Percentiles rank a stretch among this genome's conserved stretches.
phyloP scores from a whole-genome alignment of 257 asterid species.

The Echium plantagineum region DNA sequence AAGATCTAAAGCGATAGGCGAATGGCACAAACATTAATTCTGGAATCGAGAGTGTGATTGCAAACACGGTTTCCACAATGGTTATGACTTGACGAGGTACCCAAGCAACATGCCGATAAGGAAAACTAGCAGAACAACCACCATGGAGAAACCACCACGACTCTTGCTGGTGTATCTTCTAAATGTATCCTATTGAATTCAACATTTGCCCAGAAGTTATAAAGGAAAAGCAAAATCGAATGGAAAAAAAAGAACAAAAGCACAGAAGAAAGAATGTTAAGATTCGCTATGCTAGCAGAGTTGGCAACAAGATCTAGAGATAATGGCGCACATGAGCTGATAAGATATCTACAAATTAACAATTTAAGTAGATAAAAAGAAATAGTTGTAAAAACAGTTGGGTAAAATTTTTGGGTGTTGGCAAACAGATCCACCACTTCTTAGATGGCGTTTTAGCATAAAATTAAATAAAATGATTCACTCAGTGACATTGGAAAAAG shows the following conservation, averaged over 20 bases:
- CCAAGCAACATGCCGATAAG: constrained; percentile 49
- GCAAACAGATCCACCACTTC: too few species aligned
- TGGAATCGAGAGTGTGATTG: background rate
- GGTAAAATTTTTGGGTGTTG: too few species aligned
- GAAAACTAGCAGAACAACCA: constrained; percentile 25
- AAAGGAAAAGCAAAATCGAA: background rate
- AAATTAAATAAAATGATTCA: too few species aligned
- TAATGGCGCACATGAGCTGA: background rate
- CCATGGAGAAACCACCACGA: constrained; percentile 29
- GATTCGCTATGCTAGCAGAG: background rate
- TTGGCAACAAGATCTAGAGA: background rate
- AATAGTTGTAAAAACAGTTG: too few species aligned
- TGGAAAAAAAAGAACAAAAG: background rate
- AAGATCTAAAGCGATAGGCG: background rate
- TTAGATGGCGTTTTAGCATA: too few species aligned
- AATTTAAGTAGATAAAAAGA: too few species aligned
- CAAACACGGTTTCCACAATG: constrained; percentile 5
- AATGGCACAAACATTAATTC: background rate
- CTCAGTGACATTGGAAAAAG: too few species aligned
- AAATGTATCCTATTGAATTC: constrained; percentile 36
- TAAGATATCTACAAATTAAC: too few species aligned
- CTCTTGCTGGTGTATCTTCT: constrained; percentile 27
- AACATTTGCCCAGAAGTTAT: background rate
- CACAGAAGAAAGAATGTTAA: background rate
- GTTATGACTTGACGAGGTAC: constrained; percentile 32